Evolutionary conservation across 495 filamentous ascomycete species (phyloP), one percentile per base, ranked within the genome.

Genomic region (Penicillium taxi): DNA sequence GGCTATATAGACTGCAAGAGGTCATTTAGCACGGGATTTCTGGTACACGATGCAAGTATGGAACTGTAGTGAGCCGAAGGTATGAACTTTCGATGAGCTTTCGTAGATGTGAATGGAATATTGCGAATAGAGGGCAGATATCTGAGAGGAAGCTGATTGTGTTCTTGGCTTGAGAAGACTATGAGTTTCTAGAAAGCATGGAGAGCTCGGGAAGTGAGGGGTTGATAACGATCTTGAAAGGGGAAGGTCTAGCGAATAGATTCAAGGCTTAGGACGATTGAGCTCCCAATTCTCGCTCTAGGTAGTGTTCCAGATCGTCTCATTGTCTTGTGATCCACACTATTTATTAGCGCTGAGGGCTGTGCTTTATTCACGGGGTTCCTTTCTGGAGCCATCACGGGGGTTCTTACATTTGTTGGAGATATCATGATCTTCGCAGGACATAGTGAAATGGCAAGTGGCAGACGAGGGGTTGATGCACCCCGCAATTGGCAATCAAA

Each of bases 401-500:
- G n/a, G n/a, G n/a, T n/a, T n/a, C n/a, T n/a, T n/a, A n/a, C n/a
- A n/a, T n/a, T n/a, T n/a, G n/a, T n/a, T n/a, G n/a, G n/a, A n/a
- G n/a, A n/a, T n/a, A n/a, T n/a, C n/a, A n/a, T n/a, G n/a, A n/a
- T n/a, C n/a, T n/a, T n/a, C n/a, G n/a, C n/a, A n/a, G n/a, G n/a
- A n/a, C n/a, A n/a, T n/a, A n/a, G 37, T 27, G 37, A 12, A 19
- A 29, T 16, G 39, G 42, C 45, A 52, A 42, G 39, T 47, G 47
- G 50, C 39, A 47, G 34, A 20, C 24, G 33, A 18, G 20, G 17
- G 22, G 27, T 15, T 4, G 38, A 38, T 48, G 47, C 44, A 54
- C 51, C 51, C 51, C 51, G 51, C 51, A 52, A 48, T 45, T 32
- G 27, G 13, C n/a, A n/a, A n/a, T 32, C 18, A 12, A 14, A 25